Percentiles rank a stretch among this genome's conserved stretches.
Evolutionary conservation across 2,329 filamentous ascomycete genomes (phyloP).

Genomic region (Apiospora phragmitis): DNA sequence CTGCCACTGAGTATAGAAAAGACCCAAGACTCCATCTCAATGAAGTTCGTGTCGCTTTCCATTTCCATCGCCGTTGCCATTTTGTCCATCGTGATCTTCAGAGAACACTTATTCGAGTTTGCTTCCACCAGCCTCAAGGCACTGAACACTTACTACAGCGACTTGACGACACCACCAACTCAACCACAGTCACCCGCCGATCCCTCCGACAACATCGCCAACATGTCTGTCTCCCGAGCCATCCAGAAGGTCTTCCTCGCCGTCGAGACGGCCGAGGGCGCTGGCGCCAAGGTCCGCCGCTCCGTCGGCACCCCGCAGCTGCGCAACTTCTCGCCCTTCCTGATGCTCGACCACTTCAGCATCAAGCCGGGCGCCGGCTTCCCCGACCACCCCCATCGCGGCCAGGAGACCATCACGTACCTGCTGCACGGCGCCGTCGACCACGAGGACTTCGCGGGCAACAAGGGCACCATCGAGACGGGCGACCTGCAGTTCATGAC

Average conservation of each 20-base stretch:
- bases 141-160: slow-evolving; percentile 19
- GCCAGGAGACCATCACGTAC: slow-evolving; percentile 81
- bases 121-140: slow-evolving; percentile 23
- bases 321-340: slow-evolving; percentile 85
- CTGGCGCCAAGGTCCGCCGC: slow-evolving; percentile 81
- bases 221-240: slow-evolving; percentile 69
- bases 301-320: slow-evolving; percentile 84
- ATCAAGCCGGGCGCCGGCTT: slow-evolving; percentile 82
- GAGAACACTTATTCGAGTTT: slow-evolving; percentile 31
- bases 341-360: slow-evolving; percentile 94
- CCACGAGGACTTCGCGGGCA: slow-evolving; percentile 37
- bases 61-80: slow-evolving; percentile 41
- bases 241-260: slow-evolving; percentile 85
- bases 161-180: slow-evolving; percentile 14
- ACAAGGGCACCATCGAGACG: slow-evolving; percentile 73
- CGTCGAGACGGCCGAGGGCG: slow-evolving; percentile 83
- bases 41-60: slow-evolving; percentile 39
- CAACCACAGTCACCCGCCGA: slow-evolving; percentile 4
- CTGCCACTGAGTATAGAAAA: neutral
- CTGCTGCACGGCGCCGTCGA: slow-evolving; percentile 68
- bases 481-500: slow-evolving; percentile 99
- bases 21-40: slow-evolving; percentile 22
- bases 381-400: slow-evolving; percentile 81
- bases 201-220: slow-evolving; percentile 26
- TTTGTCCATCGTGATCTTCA: slow-evolving; percentile 35